These are phyloP conservation scores for Setomelanomma holmii DNA, from an alignment of 2,329 filamentous ascomycete species.

Conservation along the genomic window DNA sequence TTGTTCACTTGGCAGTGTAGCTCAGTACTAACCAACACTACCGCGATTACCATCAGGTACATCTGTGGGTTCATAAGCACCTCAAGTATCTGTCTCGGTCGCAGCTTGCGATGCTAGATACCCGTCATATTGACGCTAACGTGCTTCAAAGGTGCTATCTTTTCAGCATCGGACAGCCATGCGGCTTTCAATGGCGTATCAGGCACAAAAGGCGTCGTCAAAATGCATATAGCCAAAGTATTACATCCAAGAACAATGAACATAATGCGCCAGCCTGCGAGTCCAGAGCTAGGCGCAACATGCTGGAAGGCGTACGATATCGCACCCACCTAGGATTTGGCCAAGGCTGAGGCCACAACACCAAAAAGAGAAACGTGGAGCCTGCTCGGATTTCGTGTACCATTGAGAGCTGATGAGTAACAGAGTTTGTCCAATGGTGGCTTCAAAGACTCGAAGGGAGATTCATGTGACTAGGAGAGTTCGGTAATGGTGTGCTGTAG, in stretches of 20 bases:
- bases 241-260: conserved; percentile 24
- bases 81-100: conserved; percentile 67
- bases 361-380: conserved; percentile 67
- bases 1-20: neutral
- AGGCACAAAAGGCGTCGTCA: conserved; percentile 46
- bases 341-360: conserved; percentile 61
- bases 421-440: conserved; percentile 59
- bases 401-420: conserved; percentile 63
- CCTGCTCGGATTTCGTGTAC: conserved; percentile 64
- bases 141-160: conserved; percentile 65
- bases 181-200: conserved; percentile 53
- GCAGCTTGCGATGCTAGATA: conserved; percentile 70
- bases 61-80: conserved; percentile 62
- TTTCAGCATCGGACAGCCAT: conserved; percentile 43
- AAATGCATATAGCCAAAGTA: conserved; percentile 18
- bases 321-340: conserved; percentile 20
- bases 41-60: conserved; percentile 49
- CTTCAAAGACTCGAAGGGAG: conserved; percentile 60
- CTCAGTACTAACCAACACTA: conserved; percentile 11
- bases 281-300: conserved; percentile 4
- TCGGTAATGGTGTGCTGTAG: conserved; percentile 55
- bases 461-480: conserved; percentile 58
- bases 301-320: conserved; percentile 34
- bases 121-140: conserved; percentile 77
- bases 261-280: conserved; percentile 27